phyloP scores from a whole-genome alignment of 345 rosid species.

The Diplotaxis tenuifolia region DNA sequence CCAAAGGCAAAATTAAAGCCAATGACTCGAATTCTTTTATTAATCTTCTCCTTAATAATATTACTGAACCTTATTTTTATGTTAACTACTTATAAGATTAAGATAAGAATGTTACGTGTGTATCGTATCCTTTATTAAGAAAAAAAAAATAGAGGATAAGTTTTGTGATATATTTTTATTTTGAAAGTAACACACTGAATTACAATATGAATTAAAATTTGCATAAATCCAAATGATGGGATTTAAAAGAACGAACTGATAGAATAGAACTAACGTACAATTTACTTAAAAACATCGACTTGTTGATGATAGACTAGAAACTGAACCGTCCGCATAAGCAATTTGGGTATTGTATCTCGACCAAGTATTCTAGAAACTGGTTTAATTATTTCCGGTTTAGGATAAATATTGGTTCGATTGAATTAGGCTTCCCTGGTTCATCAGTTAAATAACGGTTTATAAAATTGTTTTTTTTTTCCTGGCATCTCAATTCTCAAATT shows the following conservation, averaged over 20 bases:
- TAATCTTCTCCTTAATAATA: background rate
- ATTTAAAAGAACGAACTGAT: background rate
- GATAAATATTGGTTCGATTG: too few species aligned
- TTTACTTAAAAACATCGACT: background rate
- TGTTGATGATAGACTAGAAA: background rate
- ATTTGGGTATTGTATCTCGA: too few species aligned
- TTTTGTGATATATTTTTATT: too few species aligned
- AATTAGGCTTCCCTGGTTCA: too few species aligned
- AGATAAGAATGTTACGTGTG: background rate
- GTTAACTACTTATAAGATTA: background rate
- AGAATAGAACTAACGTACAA: background rate
- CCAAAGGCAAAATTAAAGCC: background rate
- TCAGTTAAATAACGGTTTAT: too few species aligned
- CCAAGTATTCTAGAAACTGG: too few species aligned
- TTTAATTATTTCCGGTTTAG: too few species aligned
- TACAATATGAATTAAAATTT: background rate
- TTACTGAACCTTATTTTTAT: background rate
- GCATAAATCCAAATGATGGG: background rate
- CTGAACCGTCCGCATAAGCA: background rate
- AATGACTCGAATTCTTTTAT: too few species aligned
- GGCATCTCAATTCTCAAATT: too few species aligned
- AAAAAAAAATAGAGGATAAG: background rate
- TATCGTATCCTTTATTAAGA: background rate
- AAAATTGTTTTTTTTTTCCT: too few species aligned
- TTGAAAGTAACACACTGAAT: background rate